Percentiles rank a stretch among this genome's conserved stretches.
These are phyloP conservation scores for Camellia sinensis DNA, from an alignment of 148 eudicot species.

Conservation along the genomic window DNA sequence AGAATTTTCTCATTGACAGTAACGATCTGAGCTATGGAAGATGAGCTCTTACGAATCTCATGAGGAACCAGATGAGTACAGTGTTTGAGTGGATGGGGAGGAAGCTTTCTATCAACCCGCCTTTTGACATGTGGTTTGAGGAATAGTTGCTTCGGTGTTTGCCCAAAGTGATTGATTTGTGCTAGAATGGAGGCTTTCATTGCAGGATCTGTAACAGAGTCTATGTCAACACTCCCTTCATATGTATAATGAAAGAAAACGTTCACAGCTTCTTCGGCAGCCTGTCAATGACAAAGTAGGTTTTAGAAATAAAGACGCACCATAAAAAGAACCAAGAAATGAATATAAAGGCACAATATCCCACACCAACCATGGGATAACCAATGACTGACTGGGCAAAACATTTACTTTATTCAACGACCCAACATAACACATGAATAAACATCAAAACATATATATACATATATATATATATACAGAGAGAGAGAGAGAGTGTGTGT, in stretches of 20 bases:
- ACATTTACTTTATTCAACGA: neutral
- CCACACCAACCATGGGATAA: neutral
- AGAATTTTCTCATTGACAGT: slow-evolving; percentile 67
- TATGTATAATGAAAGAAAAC: slow-evolving; percentile 98
- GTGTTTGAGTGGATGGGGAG: slow-evolving; percentile 70
- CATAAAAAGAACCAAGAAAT: slow-evolving; percentile 5
- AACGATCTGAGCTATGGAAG: slow-evolving; percentile 73
- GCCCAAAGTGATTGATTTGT: slow-evolving; percentile 97
- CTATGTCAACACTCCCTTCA: slow-evolving; percentile 94
- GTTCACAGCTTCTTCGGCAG: slow-evolving; percentile 94
- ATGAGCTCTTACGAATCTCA: slow-evolving; percentile 60
- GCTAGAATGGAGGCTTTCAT: slow-evolving; percentile 98
- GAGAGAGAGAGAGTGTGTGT: neutral
- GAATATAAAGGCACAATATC: neutral
- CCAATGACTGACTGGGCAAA: neutral
- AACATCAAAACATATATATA: neutral
- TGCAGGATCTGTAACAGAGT: slow-evolving; percentile 85
- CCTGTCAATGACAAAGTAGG: slow-evolving; percentile 46
- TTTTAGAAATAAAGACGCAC: slow-evolving; percentile 11
- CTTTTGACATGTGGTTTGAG: slow-evolving; percentile 83
- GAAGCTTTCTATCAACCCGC: slow-evolving; percentile 53
- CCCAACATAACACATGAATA: neutral
- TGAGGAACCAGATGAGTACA: slow-evolving; percentile 58
- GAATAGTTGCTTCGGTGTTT: slow-evolving; percentile 93
- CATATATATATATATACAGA: neutral